Evolutionary conservation across 345 rosid genomes (phyloP).

Genomic region (Reutealis trisperma): DNA sequence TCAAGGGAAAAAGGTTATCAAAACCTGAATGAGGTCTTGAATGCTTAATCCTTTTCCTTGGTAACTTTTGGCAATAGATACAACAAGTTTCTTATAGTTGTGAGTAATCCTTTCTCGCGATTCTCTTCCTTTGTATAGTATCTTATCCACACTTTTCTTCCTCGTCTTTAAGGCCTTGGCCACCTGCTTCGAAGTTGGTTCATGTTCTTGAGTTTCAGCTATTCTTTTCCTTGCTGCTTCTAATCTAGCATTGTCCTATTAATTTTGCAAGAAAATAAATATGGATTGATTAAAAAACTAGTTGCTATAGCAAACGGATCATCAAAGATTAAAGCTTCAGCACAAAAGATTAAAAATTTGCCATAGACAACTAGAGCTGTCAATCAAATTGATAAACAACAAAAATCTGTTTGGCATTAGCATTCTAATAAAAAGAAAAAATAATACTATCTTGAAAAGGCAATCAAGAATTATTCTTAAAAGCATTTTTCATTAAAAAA

Average conservation of each 20-base stretch:
- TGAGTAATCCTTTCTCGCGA: slow-evolving; percentile 47
- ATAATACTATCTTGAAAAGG: too few relatives aligned
- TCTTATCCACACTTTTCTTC: slow-evolving; percentile 36
- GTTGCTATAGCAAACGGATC: too few relatives aligned
- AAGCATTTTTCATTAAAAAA: too few relatives aligned
- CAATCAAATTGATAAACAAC: not conserved
- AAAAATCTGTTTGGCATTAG: too few relatives aligned
- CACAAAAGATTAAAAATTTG: not conserved
- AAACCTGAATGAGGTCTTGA: slow-evolving; percentile 57
- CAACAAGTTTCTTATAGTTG: slow-evolving; percentile 48
- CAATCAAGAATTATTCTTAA: too few relatives aligned
- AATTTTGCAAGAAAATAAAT: slow-evolving; percentile 12
- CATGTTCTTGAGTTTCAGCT: slow-evolving; percentile 25
- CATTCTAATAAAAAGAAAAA: too few relatives aligned
- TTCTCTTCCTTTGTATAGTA: slow-evolving; percentile 44
- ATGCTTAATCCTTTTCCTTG: slow-evolving; percentile 59
- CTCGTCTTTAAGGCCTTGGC: slow-evolving; percentile 31
- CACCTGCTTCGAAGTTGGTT: slow-evolving; percentile 34
- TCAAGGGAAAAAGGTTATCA: not conserved
- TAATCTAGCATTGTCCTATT: slow-evolving; percentile 52
- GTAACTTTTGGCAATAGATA: slow-evolving; percentile 50
- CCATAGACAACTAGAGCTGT: not conserved
- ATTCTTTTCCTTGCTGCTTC: slow-evolving; percentile 42
- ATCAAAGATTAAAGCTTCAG: not conserved
- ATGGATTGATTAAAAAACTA: not conserved